These are phyloP conservation scores for Globisporangium ultimum DNA, from an alignment of 352 stramenopile species.

Conservation along the genomic window DNA sequence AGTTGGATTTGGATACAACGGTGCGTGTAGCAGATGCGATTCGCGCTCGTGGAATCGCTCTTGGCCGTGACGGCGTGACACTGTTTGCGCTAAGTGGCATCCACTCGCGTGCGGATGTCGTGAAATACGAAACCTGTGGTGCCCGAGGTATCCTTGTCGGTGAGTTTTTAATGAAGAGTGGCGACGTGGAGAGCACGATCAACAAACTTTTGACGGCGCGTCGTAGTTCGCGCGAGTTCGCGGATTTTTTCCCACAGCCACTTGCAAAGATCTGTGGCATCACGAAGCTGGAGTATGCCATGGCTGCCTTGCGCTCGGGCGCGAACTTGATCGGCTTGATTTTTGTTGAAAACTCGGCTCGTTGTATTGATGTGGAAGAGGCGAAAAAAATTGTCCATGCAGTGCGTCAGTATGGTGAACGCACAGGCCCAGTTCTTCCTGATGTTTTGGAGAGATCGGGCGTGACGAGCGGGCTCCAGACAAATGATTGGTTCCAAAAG, in stretches of 20 bases:
- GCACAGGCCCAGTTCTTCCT: constrained; percentile 56
- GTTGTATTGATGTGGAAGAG: constrained; percentile 77
- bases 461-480: constrained; percentile 15
- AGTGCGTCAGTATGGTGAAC: constrained; percentile 94
- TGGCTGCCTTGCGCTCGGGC: constrained; percentile 87
- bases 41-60: constrained; percentile 54
- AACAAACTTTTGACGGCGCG: constrained; percentile 49
- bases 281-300: constrained; percentile 91
- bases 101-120: constrained; percentile 90
- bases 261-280: constrained; percentile 95
- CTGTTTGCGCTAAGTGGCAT: constrained; percentile 97
- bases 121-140: constrained; percentile 89
- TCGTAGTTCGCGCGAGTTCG: constrained; percentile 26
- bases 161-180: constrained; percentile 97
- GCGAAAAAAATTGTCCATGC: constrained; percentile 90
- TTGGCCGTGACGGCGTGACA: constrained; percentile 74
- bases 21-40: constrained; percentile 88
- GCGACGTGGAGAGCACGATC: constrained; percentile 88
- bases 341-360: constrained; percentile 92
- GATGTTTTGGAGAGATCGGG: constrained; percentile 37
- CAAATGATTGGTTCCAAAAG: constrained; percentile 75
- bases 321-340: constrained; percentile 98
- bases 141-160: constrained; percentile 92
- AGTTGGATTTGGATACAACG: constrained; percentile 96
- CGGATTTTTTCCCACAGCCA: constrained; percentile 29